phyloP scores from a whole-genome alignment of 441 rosid genomes.

The Kokia cookei region DNA sequence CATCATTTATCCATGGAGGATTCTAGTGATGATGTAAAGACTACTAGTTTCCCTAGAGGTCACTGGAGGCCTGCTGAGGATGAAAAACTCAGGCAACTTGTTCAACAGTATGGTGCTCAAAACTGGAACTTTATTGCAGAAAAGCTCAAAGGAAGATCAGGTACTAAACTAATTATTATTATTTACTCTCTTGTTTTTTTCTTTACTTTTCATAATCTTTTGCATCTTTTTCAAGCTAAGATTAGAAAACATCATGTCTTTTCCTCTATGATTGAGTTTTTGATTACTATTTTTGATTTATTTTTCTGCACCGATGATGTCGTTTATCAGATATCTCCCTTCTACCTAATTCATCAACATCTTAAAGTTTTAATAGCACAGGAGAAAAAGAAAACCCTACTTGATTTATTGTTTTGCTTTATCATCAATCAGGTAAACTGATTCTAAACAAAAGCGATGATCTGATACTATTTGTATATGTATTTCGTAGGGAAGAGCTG shows the following conservation, averaged over 20 bases:
- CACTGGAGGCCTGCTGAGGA: constrained; percentile 43
- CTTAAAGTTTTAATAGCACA: not conserved
- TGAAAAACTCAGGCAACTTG: constrained; percentile 37
- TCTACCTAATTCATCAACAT: not conserved
- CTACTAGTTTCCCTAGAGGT: constrained; percentile 29
- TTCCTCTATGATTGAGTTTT: not conserved
- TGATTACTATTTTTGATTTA: not conserved
- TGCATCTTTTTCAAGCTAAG: not conserved
- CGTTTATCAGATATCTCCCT: not conserved
- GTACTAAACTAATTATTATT: constrained; percentile 3
- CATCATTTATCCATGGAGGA: constrained; percentile 28
- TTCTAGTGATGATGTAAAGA: constrained; percentile 34
- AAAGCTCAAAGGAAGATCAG: constrained; percentile 48
- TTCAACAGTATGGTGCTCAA: constrained; percentile 40
- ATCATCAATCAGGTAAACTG: not conserved
- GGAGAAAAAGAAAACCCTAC: not conserved
- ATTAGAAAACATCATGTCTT: no score
- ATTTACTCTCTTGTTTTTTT: not conserved
- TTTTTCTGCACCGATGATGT: not conserved
- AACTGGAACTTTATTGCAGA: constrained; percentile 49
- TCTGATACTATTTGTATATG: not conserved
- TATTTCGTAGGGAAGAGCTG: constrained; percentile 51
- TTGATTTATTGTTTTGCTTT: not conserved
- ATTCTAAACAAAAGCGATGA: not conserved
- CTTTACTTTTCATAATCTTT: not conserved